These are phyloP conservation scores for Trichosporon sp. DNA, from an alignment of 1,284 basidiomycete species.

Conservation along the genomic window DNA sequence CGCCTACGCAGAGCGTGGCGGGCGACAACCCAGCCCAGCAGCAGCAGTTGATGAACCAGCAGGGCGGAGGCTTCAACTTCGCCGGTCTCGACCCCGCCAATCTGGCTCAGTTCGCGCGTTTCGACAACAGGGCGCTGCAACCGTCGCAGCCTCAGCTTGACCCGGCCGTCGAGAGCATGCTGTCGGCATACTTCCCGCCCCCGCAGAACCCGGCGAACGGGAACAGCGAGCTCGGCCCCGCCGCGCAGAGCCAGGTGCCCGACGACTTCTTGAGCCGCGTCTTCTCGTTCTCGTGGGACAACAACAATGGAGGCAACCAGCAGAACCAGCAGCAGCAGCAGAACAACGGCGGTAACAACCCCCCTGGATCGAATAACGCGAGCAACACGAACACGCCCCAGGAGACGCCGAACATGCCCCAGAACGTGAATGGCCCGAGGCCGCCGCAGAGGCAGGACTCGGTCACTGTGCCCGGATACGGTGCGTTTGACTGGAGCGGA, in stretches of 20 bases:
- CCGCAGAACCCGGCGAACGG: slow-evolving; percentile 15
- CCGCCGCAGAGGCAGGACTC: slow-evolving; percentile 30
- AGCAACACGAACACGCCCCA: slow-evolving; percentile 18
- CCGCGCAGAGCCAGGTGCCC: slow-evolving; percentile 36
- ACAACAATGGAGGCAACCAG: slow-evolving; percentile 21
- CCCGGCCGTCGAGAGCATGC: slow-evolving; percentile 49
- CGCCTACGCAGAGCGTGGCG: slow-evolving; percentile 17
- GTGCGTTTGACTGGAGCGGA: slow-evolving; percentile 35
- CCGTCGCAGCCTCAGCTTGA: slow-evolving; percentile 41
- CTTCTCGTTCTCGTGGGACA: slow-evolving; percentile 55
- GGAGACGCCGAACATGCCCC: slow-evolving; percentile 19
- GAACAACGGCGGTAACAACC: not conserved
- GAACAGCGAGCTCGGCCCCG: slow-evolving; percentile 27
- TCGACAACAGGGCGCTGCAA: slow-evolving; percentile 46
- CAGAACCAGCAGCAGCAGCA: not conserved
- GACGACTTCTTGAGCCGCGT: slow-evolving; percentile 53
- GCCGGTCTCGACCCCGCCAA: slow-evolving; percentile 34
- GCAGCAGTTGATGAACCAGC: slow-evolving; percentile 13
- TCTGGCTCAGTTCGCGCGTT: slow-evolving; percentile 28
- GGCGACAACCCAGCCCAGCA: slow-evolving; percentile 7
- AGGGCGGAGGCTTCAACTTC: slow-evolving; percentile 34
- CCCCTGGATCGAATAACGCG: slow-evolving; percentile 1
- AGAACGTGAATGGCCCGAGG: not conserved
- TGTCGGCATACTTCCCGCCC: slow-evolving; percentile 47
- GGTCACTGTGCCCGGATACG: slow-evolving; percentile 29